Conservation (phyloP, 305 asterid genomes). For the Andrographis paniculata region DNA sequence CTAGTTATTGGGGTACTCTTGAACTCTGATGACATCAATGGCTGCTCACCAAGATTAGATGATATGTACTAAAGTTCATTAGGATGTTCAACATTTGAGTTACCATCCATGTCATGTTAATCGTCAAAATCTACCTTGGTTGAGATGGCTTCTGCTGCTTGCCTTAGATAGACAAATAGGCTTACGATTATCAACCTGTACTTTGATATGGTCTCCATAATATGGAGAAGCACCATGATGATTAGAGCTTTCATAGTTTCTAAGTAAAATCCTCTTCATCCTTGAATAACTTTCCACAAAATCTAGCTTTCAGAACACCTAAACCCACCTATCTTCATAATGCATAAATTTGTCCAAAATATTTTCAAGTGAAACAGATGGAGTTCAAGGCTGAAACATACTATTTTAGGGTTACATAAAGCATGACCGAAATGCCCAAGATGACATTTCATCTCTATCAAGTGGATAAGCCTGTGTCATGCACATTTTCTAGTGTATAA, state of each 20-base stretch:
- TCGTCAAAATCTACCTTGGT: slow-evolving; percentile 60
- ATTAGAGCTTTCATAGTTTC: slow-evolving; percentile 79
- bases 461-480: slow-evolving; percentile 94
- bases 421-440: slow-evolving; percentile 74
- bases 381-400: slow-evolving; percentile 34
- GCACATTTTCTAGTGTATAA: slow-evolving; percentile 78
- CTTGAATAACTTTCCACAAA: slow-evolving; percentile 87
- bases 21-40: slow-evolving; percentile 32
- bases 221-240: slow-evolving; percentile 96
- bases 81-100: slow-evolving; percentile 37
- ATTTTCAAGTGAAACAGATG: slow-evolving; percentile 17
- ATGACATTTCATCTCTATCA: slow-evolving; percentile 81
- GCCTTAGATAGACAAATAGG: slow-evolving; percentile 76
- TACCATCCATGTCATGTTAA: slow-evolving; percentile 60
- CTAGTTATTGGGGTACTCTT: slow-evolving; percentile 30
- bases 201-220: slow-evolving; percentile 55
- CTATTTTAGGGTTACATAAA: slow-evolving; percentile 67
- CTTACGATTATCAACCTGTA: slow-evolving; percentile 40
- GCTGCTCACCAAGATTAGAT: slow-evolving; percentile 49
- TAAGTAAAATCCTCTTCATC: slow-evolving; percentile 84
- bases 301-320: slow-evolving; percentile 97
- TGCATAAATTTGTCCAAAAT: slow-evolving; percentile 15
- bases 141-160: slow-evolving; percentile 89
- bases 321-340: slow-evolving; percentile 21
- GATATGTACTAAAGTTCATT: slow-evolving; percentile 36